These are phyloP conservation scores for Monosporozyma aquatica DNA, from an alignment of 805 yeast species.

Conservation along the genomic window DNA sequence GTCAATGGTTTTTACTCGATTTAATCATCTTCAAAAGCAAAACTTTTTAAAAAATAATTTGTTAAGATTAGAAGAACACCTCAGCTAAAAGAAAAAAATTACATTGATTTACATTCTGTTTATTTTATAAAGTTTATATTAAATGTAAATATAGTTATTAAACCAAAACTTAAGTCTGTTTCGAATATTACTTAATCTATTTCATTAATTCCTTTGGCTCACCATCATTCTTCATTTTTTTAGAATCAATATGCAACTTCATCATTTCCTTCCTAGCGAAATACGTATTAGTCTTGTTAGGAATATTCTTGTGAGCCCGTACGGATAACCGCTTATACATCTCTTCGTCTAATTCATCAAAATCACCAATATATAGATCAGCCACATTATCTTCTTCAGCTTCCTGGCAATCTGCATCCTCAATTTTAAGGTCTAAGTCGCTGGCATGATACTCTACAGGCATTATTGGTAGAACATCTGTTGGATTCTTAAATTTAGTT, in stretches of 20 bases:
- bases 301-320: background rate
- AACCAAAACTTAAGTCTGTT: background rate
- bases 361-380: constrained; percentile 23
- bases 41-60: no score
- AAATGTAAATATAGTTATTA: background rate
- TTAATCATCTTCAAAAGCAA: no score
- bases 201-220: no score
- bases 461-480: no score
- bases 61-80: no score
- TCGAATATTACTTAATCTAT: background rate
- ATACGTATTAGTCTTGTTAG: background rate
- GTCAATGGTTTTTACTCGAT: no score
- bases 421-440: background rate
- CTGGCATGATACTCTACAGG: background rate
- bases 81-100: no score
- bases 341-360: constrained; percentile 28
- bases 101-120: background rate
- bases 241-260: constrained; percentile 2
- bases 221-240: background rate
- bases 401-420: constrained; percentile 14
- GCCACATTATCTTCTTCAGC: constrained; percentile 19
- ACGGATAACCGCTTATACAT: constrained; percentile 21
- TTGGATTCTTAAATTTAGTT: no score
- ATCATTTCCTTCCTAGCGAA: background rate
- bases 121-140: background rate